phyloP scores from a whole-genome alignment of 129 eudicot genomes.

The Pseudognaphalium luteoalbum region DNA sequence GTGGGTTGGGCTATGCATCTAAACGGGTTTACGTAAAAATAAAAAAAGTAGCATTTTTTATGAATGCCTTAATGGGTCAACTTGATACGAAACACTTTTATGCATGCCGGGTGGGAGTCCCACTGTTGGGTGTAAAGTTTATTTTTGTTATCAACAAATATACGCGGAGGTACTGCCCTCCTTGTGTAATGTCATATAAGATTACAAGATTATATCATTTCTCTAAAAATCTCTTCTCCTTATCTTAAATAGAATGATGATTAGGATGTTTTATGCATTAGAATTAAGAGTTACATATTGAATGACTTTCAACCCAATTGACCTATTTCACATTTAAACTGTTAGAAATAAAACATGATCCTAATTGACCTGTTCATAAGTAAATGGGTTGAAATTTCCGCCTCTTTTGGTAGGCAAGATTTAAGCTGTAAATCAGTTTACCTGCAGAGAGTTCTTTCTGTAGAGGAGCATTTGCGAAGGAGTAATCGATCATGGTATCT shows the following conservation, averaged over 20 bases:
- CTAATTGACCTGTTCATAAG: neutral
- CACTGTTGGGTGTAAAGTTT: no score
- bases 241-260: neutral
- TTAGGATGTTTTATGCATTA: neutral
- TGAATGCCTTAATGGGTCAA: neutral
- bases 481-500: conserved; percentile 91
- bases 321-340: neutral
- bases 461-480: conserved; percentile 73
- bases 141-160: no score
- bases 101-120: neutral
- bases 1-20: neutral
- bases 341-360: neutral
- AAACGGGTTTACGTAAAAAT: neutral
- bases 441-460: conserved; percentile 86
- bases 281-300: neutral
- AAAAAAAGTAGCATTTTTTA: neutral
- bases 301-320: neutral
- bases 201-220: neutral
- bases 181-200: neutral
- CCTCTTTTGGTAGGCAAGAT: neutral
- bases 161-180: neutral
- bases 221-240: neutral
- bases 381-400: neutral
- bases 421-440: conserved; percentile 15
- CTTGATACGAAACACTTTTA: neutral